Conservation (phyloP, 371 early-diverging fungal species). For the Nematocida minor region DNA sequence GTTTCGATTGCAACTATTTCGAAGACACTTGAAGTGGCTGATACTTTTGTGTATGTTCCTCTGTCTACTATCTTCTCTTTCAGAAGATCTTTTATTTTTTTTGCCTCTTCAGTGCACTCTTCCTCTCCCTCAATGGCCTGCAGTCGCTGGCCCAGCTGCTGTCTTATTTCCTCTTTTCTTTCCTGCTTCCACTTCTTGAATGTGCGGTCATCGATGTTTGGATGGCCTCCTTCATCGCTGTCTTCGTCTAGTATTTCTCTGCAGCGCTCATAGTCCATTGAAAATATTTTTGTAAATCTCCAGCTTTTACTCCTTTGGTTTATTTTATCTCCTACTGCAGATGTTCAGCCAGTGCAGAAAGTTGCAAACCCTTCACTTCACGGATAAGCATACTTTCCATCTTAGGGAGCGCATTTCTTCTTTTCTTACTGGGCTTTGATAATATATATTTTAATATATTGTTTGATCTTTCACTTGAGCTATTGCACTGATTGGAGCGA, state of each 20-base stretch:
- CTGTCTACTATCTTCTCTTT: constrained; percentile 32
- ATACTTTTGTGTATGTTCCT: not conserved
- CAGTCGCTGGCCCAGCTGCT: not conserved
- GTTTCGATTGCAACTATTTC: not conserved
- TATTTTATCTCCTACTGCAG: too few relatives aligned
- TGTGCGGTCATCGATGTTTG: constrained; percentile 59
- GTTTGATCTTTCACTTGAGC: too few relatives aligned
- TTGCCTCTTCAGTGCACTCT: not conserved
- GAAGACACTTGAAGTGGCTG: not conserved
- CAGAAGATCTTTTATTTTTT: constrained; percentile 9
- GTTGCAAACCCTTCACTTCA: too few relatives aligned
- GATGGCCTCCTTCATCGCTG: constrained; percentile 51
- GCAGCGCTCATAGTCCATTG: constrained; percentile 10
- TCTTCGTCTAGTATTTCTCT: constrained; percentile 3
- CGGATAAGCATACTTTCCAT: too few relatives aligned
- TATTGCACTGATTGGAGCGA: not conserved
- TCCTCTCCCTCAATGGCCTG: not conserved
- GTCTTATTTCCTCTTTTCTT: constrained; percentile 13
- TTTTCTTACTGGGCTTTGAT: too few relatives aligned
- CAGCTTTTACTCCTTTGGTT: too few relatives aligned
- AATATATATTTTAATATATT: too few relatives aligned
- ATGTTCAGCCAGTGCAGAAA: too few relatives aligned
- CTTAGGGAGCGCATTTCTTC: too few relatives aligned
- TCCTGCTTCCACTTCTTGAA: constrained; percentile 47
- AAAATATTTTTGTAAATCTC: constrained; percentile 20